Evolutionary conservation across 2,329 filamentous ascomycete genomes (phyloP), one percentile per base, ranked within the genome.

Genomic region (Albifimbria verrucaria): DNA sequence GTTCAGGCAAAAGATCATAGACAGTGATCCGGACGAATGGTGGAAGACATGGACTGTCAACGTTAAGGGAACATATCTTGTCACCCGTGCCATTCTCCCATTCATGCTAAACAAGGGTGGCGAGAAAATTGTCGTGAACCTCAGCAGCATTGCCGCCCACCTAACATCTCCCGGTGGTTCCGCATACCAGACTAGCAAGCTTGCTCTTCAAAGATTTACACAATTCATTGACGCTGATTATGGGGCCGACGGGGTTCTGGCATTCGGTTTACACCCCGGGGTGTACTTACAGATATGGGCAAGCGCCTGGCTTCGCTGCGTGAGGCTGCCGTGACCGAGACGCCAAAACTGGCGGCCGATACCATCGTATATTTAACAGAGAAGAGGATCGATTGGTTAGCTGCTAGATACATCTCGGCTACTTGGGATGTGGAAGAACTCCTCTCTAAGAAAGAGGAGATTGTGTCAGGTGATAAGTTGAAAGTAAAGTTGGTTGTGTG

Each of bases 361-460:
- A 71, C 73, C 1, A 64, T 79, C 39, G 68, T 71, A 0, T 79
- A 69, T 62, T 58, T 79, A 45, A 71, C 71, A 1, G 63, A 62
- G 28, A 64, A 74, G 59, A 67, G 70, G 50, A 66, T 72, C 25
- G 68, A 72, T 2, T 80, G 77, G 76, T 59, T 80, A 20, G 66
- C 65, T 2, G 76, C 73, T 1, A 64, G 77, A 51, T 79, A 75
- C 59, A 54, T 78, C 4, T 72, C 62, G 53, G 65, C 57, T n/a
- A 73, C 65, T 23, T 80, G 76, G 77, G 75, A 79, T 57, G 71
- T 80, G 71, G 63, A 66, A 11, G 73, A 78, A 57, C 60, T 79
- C 48, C 58, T 74, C 53, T 56, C 51, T 1, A 71, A 67, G 59
- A 69, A 75, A 56, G 62, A 72, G 3, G 72, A 76, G 49, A 72